Base-by-base conservation (phyloP, 371 early-diverging fungal genomes). In the Apophysomyces ossiformis region DNA sequence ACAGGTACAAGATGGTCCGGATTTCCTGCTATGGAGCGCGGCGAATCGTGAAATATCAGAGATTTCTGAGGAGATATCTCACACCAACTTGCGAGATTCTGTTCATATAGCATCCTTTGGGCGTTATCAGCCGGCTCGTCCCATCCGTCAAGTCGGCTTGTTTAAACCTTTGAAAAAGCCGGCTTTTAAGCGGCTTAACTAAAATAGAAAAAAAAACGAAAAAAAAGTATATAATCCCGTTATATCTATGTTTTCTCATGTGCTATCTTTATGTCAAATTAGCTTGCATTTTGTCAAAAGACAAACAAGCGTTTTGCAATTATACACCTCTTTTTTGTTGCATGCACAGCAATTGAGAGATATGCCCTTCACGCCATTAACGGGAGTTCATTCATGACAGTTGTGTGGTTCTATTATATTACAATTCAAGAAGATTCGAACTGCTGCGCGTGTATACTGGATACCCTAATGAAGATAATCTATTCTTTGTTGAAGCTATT, bases 151-250 rank as follows among this genome's bases (percentile, higher is more conserved):
- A 26, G 47, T 36, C 47, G 72, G 72, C 5, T 57, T 72, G 18
- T 72, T 65, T 43, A 68, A 72, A 46, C 72, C 72, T 1, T 16
- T 63, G 41, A 68, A 67, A 57, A 68, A 58, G 37, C 65, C 62
- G 5, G 45, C 39, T 15, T 68, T 65, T 58, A 65, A 58, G 32
- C 37, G 62, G 6, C 44, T 62, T 18, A 56, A 64, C 43, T 44
- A 64, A 15, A 16, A 47, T 15, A n/a, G 21, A 7, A 9, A 3
- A 37, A 39, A 36, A 63, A 35, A 47, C 11, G 0, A 7, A 47
- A 47, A 47, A 47, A 47, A 47, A 26, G 2, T 26, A 26, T 26
- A 26, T 26, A 26, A 26, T 26, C 32, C 32, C 32, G 32, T 26
- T 26, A 26, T 26, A 26, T 26, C 32, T 26, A 26, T 26, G 32